These are phyloP conservation scores for Plasmodium cynomolgi DNA, from an alignment of 169 alveolate species.

Conservation along the genomic window DNA sequence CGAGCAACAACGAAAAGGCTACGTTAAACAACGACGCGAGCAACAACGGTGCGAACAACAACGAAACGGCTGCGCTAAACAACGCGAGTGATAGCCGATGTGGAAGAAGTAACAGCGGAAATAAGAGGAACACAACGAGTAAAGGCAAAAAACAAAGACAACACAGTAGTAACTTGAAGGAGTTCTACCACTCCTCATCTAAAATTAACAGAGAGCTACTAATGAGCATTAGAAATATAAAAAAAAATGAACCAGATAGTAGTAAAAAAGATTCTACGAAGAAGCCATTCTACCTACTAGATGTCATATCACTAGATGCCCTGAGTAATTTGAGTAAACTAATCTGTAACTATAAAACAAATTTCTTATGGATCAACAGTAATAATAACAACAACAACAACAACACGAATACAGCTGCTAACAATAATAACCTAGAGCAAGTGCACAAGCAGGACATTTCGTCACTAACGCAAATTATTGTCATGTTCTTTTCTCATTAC, in stretches of 20 bases:
- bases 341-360: conserved; percentile 68
- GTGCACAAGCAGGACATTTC: conserved; percentile 74
- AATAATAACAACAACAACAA: conserved; percentile 33
- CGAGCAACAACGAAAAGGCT: not conserved
- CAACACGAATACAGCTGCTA: not conserved
- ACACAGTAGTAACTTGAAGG: conserved; percentile 14
- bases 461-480: conserved; percentile 40
- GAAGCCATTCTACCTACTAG: conserved; percentile 48
- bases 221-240: conserved; percentile 40
- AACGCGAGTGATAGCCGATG: not conserved
- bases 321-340: conserved; percentile 54
- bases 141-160: not conserved
- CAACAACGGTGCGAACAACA: not conserved
- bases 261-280: conserved; percentile 5
- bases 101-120: not conserved
- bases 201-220: conserved; percentile 54
- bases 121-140: not conserved
- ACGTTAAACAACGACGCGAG: not conserved
- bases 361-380: conserved; percentile 58
- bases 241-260: conserved; percentile 18
- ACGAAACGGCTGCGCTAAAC: not conserved
- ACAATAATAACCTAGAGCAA: conserved; percentile 64
- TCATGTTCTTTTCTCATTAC: conserved; percentile 67
- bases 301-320: conserved; percentile 67
- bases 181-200: conserved; percentile 14